Conservation (phyloP, 2,329 filamentous ascomycete genomes). For the Orbilia oligospora region DNA sequence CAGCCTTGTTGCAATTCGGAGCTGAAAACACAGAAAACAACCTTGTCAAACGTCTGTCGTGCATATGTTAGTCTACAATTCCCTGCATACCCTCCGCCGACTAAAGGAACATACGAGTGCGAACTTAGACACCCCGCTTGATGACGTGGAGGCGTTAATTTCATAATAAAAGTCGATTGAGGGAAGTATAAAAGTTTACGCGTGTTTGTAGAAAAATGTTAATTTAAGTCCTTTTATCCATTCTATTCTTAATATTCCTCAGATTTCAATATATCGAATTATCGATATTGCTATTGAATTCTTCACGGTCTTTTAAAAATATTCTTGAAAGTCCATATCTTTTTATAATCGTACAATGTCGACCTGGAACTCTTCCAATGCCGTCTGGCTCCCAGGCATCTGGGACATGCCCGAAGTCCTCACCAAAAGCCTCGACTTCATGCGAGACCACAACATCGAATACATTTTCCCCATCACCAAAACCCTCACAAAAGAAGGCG, state of each 20-base stretch:
- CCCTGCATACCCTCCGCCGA: conserved; percentile 6
- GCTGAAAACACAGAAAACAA: too few species aligned
- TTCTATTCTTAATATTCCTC: too few species aligned
- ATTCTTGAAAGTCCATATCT: too few species aligned
- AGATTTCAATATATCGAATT: too few species aligned
- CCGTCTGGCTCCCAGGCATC: background rate
- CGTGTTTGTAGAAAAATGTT: too few species aligned
- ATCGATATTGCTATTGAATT: too few species aligned
- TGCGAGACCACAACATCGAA: conserved; percentile 10
- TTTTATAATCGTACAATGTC: background rate
- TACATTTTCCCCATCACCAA: conserved; percentile 1
- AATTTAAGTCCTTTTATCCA: background rate
- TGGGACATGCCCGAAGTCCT: background rate
- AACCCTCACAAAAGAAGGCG: background rate
- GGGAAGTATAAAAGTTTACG: background rate
- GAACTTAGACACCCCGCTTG: background rate
- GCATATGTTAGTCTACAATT: background rate
- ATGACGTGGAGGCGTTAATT: background rate
- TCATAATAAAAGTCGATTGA: background rate
- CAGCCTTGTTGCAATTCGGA: too few species aligned
- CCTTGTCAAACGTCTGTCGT: background rate
- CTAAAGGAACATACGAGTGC: background rate
- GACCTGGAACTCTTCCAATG: conserved; percentile 4
- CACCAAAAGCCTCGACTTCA: background rate
- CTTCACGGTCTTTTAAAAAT: too few species aligned